Percentiles rank a stretch among this genome's conserved stretches.
Conservation (phyloP, 2,329 filamentous ascomycete genomes). For the Aschersonia sp. region DNA sequence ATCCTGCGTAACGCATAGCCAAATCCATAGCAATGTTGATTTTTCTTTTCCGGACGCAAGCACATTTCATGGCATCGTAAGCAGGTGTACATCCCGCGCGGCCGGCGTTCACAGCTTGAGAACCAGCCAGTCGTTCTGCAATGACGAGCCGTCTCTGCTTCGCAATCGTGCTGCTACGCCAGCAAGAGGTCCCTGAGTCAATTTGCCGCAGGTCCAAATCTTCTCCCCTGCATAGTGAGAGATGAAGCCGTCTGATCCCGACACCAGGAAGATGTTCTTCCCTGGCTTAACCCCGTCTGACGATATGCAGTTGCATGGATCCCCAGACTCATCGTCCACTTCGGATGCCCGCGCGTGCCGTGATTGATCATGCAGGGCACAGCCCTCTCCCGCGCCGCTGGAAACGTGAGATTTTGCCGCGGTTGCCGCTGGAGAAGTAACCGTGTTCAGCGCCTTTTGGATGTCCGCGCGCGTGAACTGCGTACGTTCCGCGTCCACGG, state of each 20-base stretch:
- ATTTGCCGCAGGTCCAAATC: constrained; percentile 54
- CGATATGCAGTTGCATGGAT: constrained; percentile 12
- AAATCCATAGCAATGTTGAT: not conserved
- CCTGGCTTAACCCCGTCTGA: constrained; percentile 15
- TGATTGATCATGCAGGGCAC: constrained; percentile 15
- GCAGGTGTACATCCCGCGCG: too few species aligned
- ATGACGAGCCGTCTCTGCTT: constrained; percentile 19
- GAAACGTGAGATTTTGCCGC: not conserved
- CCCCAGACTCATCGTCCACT: not conserved
- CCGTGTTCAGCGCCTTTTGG: constrained; percentile 12
- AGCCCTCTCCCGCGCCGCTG: constrained; percentile 5
- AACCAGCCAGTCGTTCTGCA: constrained; percentile 32
- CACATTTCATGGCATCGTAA: not conserved
- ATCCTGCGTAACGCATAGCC: too few species aligned
- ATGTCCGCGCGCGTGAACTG: constrained; percentile 46
- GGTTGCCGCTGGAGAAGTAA: not conserved
- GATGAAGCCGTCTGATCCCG: constrained; percentile 84
- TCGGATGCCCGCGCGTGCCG: constrained; percentile 15
- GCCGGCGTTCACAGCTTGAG: constrained; percentile 28
- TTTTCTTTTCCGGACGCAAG: not conserved
- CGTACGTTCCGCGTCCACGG: constrained; percentile 65
- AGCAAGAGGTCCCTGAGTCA: constrained; percentile 60
- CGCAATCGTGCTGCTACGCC: constrained; percentile 52
- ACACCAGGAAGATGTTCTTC: constrained; percentile 64
- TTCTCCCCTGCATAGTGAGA: constrained; percentile 67